These are phyloP conservation scores for Ophiostoma sp. DNA, from an alignment of 2,329 filamentous ascomycete genomes.

Conservation along the genomic window DNA sequence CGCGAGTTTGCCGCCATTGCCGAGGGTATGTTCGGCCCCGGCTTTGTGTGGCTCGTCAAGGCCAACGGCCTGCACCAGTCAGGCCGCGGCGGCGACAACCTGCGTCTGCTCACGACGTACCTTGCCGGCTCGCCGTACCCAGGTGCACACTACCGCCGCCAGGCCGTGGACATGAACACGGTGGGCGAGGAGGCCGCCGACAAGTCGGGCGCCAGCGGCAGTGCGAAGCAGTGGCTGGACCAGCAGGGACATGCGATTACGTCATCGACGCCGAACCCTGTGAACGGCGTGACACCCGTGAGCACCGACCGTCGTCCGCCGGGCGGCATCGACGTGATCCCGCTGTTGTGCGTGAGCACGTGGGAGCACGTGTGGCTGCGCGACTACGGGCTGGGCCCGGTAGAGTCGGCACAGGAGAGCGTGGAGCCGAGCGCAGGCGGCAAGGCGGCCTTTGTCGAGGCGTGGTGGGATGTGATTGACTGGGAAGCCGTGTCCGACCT, in stretches of 20 bases:
- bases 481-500: conserved; percentile 65
- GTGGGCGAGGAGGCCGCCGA: conserved; percentile 35
- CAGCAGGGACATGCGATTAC: conserved; percentile 32
- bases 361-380: conserved; percentile 93
- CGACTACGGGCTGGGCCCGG: conserved; percentile 61
- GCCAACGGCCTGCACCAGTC: conserved; percentile 25
- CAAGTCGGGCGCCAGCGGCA: conserved; percentile 33
- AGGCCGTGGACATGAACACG: conserved; percentile 65
- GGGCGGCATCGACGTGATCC: conserved; percentile 63
- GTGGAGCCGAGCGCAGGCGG: conserved; percentile 53
- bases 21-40: conserved; percentile 88
- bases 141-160: conserved; percentile 73
- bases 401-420: neutral
- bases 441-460: conserved; percentile 68
- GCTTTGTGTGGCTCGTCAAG: conserved; percentile 91
- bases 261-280: conserved; percentile 24
- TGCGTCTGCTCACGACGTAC: conserved; percentile 79
- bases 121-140: conserved; percentile 84
- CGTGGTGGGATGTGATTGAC: conserved; percentile 85
- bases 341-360: conserved; percentile 85
- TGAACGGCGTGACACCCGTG: conserved; percentile 8
- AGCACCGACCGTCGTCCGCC: conserved; percentile 45
- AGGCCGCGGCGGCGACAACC: conserved; percentile 30
- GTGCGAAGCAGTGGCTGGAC: conserved; percentile 38
- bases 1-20: conserved; percentile 76